Evolutionary conservation across 139 green algal genomes (phyloP).

Genomic region (Pseudopediastrum boryanum): DNA sequence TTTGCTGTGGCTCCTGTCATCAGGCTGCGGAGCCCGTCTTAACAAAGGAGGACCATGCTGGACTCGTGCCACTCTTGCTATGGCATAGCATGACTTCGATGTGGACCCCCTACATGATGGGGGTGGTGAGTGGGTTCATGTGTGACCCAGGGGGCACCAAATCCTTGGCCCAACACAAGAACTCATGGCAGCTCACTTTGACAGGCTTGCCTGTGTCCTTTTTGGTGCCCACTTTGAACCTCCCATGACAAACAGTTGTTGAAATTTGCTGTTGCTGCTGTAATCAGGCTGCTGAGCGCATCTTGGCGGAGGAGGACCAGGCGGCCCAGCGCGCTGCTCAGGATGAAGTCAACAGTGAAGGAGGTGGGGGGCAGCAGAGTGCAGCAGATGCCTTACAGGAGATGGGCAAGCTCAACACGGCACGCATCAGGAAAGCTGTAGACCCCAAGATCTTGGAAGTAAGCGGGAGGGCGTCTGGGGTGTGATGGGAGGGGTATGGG

Average conservation of each 20-base stretch:
- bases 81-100: too few species aligned
- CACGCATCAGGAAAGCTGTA: constrained; percentile 57
- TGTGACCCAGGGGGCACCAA: too few species aligned
- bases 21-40: too few species aligned
- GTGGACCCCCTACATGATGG: too few species aligned
- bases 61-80: too few species aligned
- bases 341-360: constrained; percentile 5
- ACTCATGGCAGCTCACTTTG: too few species aligned
- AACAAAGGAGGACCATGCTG: too few species aligned
- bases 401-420: constrained; percentile 71
- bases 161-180: too few species aligned
- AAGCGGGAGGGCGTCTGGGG: constrained; percentile 37
- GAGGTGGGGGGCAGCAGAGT: not conserved
- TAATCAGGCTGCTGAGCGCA: constrained; percentile 36
- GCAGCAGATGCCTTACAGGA: constrained; percentile 46
- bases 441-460: constrained; percentile 65
- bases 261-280: too few species aligned
- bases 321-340: not conserved
- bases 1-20: too few species aligned
- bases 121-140: too few species aligned
- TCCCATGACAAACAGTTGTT: constrained; percentile 9
- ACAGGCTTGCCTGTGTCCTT: too few species aligned
- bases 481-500: not conserved
- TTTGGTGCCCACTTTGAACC: constrained; percentile 22
- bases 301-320: constrained; percentile 48